A percentile compares a stretch with the other conserved stretches of the same genome.
Evolutionary conservation across 768 basidiomycete genomes (phyloP).

Genomic region (Lactarius akahatsu): DNA sequence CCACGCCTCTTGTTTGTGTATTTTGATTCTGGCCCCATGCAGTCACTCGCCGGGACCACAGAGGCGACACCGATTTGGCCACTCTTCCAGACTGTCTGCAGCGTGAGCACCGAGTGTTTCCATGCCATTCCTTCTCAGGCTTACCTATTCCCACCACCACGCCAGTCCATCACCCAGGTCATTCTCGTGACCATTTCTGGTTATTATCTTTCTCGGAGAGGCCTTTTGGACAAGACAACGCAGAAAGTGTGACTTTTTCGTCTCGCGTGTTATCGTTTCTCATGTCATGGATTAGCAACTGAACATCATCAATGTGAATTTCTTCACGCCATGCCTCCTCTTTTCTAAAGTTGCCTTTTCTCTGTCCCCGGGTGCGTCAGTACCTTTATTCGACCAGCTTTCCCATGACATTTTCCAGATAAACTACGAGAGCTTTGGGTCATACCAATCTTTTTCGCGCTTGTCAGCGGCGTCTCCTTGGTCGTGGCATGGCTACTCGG

Average conservation of each 20-base stretch:
- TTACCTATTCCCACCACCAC: neutral
- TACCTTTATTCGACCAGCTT: neutral
- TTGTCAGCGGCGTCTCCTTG: constrained; percentile 75
- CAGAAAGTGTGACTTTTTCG: constrained; percentile 62
- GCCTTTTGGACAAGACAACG: constrained; percentile 86
- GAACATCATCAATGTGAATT: constrained; percentile 79
- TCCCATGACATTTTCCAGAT: constrained; percentile 38
- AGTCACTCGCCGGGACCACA: neutral
- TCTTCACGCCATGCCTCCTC: constrained; percentile 85
- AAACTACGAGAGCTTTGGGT: constrained; percentile 83
- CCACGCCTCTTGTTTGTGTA: neutral
- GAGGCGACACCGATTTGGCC: constrained; percentile 39
- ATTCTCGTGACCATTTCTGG: constrained; percentile 84
- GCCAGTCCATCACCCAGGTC: constrained; percentile 84
- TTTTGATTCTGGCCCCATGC: neutral
- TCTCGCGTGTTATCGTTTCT: neutral
- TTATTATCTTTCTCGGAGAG: constrained; percentile 71
- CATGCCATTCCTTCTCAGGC: neutral
- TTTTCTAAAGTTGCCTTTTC: constrained; percentile 97
- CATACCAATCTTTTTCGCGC: constrained; percentile 79
- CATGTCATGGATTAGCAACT: constrained; percentile 50
- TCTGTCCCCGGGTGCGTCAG: constrained; percentile 53
- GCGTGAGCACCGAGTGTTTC: constrained; percentile 39
- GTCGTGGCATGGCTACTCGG: constrained; percentile 62
- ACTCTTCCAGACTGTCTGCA: constrained; percentile 57